Base-by-base conservation (phyloP, 129 eudicot genomes). In the Tagetes erecta region DNA sequence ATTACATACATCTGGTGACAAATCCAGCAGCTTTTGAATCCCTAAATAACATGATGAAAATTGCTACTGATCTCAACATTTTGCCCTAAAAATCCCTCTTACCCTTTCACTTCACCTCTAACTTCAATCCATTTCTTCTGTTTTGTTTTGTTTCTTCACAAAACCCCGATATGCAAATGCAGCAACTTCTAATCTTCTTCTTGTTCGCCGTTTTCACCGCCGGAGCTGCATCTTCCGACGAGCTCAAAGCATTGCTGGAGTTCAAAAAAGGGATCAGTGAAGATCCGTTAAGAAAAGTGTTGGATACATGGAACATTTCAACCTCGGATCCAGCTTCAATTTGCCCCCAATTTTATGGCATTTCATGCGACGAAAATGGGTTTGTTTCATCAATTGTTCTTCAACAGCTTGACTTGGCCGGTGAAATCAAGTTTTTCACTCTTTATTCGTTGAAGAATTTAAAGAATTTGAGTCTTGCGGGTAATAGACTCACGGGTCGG, bases 211-310 rank as follows among this genome's bases (percentile, higher is more conserved):
- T 64, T 78, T 10, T 36, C 30, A n/a, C 70, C 67, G 49, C 82
- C 60, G 71, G 70, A 37, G 91, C 64, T 4, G 38, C 51, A 11
- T 37, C 77, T 42, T 39, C 70, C 41, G 78, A 82, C 6, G 97
- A 95, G 65, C 39, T 91, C 78, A 82, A 87, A 30, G 81, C 99
- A 55, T 85, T 95, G 0, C 86, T 95, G 42, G 99, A 95, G 87
- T 95, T 95, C 89, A 87, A 73, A 12, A 95, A 95, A 67, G 99
- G 99, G 79, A 86, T 95, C 83, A 78, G 76, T n/a, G 57, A 51
- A 20, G 99, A 95, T 82, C 99, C 97, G 3, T 49, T 85, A 1
- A 60, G 80, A 4, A 78, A 76, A 57, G 40, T 95, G 47, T 27
- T 11, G 68, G 37, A 66, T 60, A 46, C 97, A 6, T 95, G 99